Conservation (phyloP, 305 asterid species). For the Fraxinus velutina region DNA sequence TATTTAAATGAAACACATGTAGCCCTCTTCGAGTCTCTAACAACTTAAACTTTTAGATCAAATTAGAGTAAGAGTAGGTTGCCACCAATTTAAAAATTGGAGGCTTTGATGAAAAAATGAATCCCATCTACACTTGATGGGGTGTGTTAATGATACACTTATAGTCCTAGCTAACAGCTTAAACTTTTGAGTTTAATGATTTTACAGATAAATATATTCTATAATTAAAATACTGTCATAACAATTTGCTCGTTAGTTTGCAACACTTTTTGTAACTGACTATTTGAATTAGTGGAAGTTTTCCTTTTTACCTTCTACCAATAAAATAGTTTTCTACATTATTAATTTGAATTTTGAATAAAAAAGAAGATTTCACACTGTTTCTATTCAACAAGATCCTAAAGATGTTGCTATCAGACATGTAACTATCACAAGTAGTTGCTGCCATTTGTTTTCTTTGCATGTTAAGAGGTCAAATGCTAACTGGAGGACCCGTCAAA, state of each 20-base stretch:
- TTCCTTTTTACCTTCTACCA: neutral
- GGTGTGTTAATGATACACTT: neutral
- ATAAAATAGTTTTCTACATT: neutral
- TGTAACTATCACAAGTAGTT: neutral
- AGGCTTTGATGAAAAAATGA: neutral
- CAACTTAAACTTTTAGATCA: neutral
- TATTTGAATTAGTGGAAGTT: neutral
- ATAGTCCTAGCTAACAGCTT: neutral
- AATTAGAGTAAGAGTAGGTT: neutral
- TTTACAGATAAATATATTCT: neutral
- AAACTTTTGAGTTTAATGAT: neutral
- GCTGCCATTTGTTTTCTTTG: neutral
- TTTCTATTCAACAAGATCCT: neutral
- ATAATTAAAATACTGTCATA: neutral
- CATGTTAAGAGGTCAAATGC: neutral
- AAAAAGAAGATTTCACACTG: neutral
- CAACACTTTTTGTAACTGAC: neutral
- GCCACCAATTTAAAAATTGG: neutral
- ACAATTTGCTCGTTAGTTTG: neutral
- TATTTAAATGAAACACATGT: neutral
- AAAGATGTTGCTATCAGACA: neutral
- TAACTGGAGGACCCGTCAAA: neutral
- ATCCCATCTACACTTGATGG: neutral
- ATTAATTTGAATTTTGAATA: neutral
- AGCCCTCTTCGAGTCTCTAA: neutral